Percentiles rank a stretch among this genome's conserved stretches.
Conservation (phyloP, 2,329 filamentous ascomycete genomes). For the Lecanicillium sp. region DNA sequence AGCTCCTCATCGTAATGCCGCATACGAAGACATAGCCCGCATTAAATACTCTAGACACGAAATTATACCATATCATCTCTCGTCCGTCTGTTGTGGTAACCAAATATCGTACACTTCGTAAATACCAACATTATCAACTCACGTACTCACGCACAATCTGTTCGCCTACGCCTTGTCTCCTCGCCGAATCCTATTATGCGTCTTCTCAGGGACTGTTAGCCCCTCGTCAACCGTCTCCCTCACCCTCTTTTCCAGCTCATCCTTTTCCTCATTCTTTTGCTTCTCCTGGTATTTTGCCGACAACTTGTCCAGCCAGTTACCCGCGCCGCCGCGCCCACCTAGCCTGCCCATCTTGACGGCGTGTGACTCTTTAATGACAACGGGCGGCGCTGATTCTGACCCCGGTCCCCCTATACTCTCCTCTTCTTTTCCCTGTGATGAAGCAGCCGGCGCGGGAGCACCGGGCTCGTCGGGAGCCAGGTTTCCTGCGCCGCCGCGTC, state of each 20-base stretch:
- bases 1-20: too few relatives aligned
- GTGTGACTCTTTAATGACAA: too few relatives aligned
- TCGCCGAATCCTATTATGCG: background rate
- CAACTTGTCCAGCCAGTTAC: slow-evolving; percentile 33
- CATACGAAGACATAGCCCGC: too few relatives aligned
- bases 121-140: too few relatives aligned
- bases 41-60: too few relatives aligned
- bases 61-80: too few relatives aligned
- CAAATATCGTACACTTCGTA: too few relatives aligned
- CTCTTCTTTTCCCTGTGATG: too few relatives aligned
- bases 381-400: slow-evolving; percentile 14
- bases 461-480: slow-evolving; percentile 29
- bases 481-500: slow-evolving; percentile 50
- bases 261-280: slow-evolving; percentile 6
- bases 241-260: slow-evolving; percentile 19
- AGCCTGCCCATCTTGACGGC: slow-evolving; percentile 4
- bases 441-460: slow-evolving; percentile 14
- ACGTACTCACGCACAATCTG: too few relatives aligned
- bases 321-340: slow-evolving; percentile 41
- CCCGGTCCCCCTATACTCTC: slow-evolving; percentile 17
- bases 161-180: background rate
- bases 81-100: too few relatives aligned
- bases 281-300: background rate
- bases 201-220: slow-evolving; percentile 16
- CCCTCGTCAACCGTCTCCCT: slow-evolving; percentile 24